Evolutionary conservation across 331 rosid species (phyloP).

Genomic region (Quercus phellos): DNA sequence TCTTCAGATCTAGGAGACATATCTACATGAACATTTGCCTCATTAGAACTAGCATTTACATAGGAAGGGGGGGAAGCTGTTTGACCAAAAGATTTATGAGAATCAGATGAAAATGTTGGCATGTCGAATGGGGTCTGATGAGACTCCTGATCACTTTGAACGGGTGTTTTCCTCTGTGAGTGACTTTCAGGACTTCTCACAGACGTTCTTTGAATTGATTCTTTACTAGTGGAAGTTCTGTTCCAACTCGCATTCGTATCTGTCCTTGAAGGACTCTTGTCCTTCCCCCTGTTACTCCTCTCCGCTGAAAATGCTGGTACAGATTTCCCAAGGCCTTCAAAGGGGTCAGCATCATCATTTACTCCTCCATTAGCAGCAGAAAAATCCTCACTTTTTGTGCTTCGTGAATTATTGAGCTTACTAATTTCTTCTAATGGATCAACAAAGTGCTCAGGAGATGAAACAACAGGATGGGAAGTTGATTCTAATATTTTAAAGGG

Average conservation of each 20-base stretch:
- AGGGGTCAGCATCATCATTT: constrained; percentile 76
- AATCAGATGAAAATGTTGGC: constrained; percentile 57
- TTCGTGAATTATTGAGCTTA: constrained; percentile 57
- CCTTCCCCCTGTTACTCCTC: constrained; percentile 54
- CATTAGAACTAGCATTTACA: constrained; percentile 37
- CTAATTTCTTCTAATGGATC: constrained; percentile 81
- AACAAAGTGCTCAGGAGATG: constrained; percentile 40
- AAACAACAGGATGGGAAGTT: constrained; percentile 31
- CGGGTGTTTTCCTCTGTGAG: constrained; percentile 46
- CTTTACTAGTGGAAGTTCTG: constrained; percentile 39
- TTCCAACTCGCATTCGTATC: constrained; percentile 42
- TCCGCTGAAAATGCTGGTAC: constrained; percentile 71
- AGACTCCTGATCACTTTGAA: constrained; percentile 53
- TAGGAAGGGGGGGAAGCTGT: constrained; percentile 65
- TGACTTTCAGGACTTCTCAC: constrained; percentile 56
- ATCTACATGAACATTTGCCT: constrained; percentile 40
- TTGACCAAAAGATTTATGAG: constrained; percentile 55
- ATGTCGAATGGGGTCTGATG: constrained; percentile 51
- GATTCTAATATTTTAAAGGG: constrained; percentile 65
- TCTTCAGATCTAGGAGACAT: constrained; percentile 61
- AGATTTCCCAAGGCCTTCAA: constrained; percentile 77
- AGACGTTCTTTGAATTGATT: constrained; percentile 46
- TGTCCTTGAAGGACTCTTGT: constrained; percentile 42
- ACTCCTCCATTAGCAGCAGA: constrained; percentile 52
- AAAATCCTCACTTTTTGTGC: constrained; percentile 41